A percentile compares a stretch with the other conserved stretches of the same genome.
Conservation (phyloP, 345 rosid genomes). For the Citrus unshiu region DNA sequence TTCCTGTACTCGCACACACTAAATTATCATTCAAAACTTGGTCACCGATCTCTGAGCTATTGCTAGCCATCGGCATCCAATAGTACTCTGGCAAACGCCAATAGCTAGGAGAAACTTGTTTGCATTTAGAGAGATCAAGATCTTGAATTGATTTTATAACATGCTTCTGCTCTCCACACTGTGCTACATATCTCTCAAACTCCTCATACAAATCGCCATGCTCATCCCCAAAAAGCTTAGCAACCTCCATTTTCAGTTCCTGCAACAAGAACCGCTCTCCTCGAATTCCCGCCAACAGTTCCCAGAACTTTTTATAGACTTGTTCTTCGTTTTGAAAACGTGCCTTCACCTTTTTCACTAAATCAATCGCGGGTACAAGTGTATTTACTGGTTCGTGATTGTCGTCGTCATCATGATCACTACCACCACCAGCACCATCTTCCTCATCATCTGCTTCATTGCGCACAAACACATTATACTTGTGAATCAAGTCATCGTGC, state of each 20-base stretch:
- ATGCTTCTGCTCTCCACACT: background rate
- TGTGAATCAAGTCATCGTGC: background rate
- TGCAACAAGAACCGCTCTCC: background rate
- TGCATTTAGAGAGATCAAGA: slow-evolving; percentile 13
- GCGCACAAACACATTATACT: background rate
- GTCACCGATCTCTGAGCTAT: background rate
- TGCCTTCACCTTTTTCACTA: background rate
- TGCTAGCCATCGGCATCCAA: background rate
- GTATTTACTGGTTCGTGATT: background rate
- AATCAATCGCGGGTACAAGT: background rate
- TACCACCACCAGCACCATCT: background rate
- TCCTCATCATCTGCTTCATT: background rate
- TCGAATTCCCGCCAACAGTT: background rate
- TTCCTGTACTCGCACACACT: background rate
- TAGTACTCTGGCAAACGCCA: background rate
- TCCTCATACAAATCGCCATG: background rate
- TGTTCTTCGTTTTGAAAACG: background rate
- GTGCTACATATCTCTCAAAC: background rate
- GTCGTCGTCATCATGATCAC: background rate
- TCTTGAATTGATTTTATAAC: background rate
- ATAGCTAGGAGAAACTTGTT: slow-evolving; percentile 14
- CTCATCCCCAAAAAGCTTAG: background rate
- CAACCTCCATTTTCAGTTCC: background rate
- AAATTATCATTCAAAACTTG: slow-evolving; percentile 21
- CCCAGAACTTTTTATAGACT: background rate